Base-by-base conservation (phyloP, 169 alveolate species). In the Prorocentrum cordatum region DNA sequence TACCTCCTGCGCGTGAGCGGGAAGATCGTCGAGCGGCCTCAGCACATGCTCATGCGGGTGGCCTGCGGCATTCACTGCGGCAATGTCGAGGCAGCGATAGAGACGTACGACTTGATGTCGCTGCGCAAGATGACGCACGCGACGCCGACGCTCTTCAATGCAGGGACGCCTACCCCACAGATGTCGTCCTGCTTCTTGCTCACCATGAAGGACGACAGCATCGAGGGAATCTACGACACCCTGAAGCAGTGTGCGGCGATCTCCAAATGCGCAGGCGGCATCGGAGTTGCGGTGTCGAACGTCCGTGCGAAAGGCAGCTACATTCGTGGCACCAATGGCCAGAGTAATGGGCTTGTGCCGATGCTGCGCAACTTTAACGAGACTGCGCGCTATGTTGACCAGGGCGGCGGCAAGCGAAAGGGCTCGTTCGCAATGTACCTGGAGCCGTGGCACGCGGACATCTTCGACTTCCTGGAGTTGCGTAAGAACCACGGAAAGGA, bases 391-490 rank as follows among this genome's bases (percentile, higher is more conserved):
- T 94, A 94, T 77, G 94, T 94, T 39, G 95, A 93, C 38, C 95
- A 93, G 67, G 95, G 96, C 22, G 96, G 96, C 99, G 66, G 99
- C 62, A 99, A 98, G 39, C 96, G 98, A 92, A 95, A 99, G 90
- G 99, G 99, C 54, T 96, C 99, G 12, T 95, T 98, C 88, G 99
- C 99, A 68, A 95, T 97, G 32, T 98, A 98, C 92, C 88, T 98
- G 91, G 99, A 98, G 94, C 99, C 99, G 54, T 98, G 99, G 99
- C 99, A 98, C 83, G 96, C 98, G 10, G 99, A 98, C 87, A 93
- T 97, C 61, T 94, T 96, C 59, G 99, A 97, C 82, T 97, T 97
- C 93, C 94, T 98, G 61, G 96, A 97, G 90, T 93, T 98, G 59
- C 93, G 97, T 50, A 97, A 97, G 94, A 97, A 97, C 93, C 98